These are phyloP conservation scores for Xerocomus potaroensis DNA, from an alignment of 768 basidiomycete species.

Conservation along the genomic window DNA sequence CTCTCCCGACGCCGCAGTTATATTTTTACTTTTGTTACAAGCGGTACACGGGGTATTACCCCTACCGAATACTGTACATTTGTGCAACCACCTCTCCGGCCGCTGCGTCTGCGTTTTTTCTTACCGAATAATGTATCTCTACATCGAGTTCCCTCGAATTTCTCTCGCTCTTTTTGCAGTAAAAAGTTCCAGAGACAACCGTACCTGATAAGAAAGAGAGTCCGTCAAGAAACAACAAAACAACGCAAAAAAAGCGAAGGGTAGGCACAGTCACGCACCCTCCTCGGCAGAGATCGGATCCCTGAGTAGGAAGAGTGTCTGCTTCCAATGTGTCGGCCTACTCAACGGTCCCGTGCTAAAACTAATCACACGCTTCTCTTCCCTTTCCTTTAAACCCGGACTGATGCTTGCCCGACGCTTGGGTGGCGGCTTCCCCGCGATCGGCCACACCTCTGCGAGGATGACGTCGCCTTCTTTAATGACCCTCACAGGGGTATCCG, in stretches of 20 bases:
- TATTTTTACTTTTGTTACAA: neutral
- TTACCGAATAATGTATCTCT: constrained; percentile 75
- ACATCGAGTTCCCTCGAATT: constrained; percentile 90
- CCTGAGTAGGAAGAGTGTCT: constrained; percentile 82
- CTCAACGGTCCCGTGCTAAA: constrained; percentile 91
- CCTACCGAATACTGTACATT: constrained; percentile 71
- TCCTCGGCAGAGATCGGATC: constrained; percentile 74
- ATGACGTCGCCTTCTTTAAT: constrained; percentile 54
- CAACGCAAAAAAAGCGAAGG: neutral
- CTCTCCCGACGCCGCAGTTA: neutral
- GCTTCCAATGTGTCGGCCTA: constrained; percentile 94
- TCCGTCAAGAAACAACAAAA: neutral
- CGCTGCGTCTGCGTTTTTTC: constrained; percentile 33
- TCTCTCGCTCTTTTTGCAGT: constrained; percentile 69
- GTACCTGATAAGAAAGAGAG: constrained; percentile 46
- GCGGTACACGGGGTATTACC: neutral
- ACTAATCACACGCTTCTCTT: constrained; percentile 45
- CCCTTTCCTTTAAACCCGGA: constrained; percentile 39
- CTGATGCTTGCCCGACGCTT: constrained; percentile 57
- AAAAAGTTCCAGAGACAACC: constrained; percentile 73
- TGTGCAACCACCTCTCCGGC: constrained; percentile 56
- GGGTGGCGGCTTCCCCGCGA: constrained; percentile 60
- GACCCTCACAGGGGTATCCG: constrained; percentile 49
- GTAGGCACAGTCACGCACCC: constrained; percentile 43
- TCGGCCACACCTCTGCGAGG: constrained; percentile 78